A percentile compares a stretch with the other conserved stretches of the same genome.
These are phyloP conservation scores for Fusarium luffae DNA, from an alignment of 2,329 filamentous ascomycete species.

Conservation along the genomic window DNA sequence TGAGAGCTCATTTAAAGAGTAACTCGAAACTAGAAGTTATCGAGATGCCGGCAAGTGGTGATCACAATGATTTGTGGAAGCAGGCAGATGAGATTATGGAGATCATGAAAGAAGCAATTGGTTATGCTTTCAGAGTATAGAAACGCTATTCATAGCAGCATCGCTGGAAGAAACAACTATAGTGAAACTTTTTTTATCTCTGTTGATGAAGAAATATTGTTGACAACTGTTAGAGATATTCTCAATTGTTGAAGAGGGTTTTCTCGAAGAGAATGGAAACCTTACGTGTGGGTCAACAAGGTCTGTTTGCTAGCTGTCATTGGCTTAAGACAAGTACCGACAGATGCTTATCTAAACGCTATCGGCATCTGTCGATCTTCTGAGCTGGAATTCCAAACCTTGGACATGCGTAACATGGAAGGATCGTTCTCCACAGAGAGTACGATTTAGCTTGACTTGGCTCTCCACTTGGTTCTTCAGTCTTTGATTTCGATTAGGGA, in stretches of 20 bases:
- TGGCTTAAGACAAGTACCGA: neutral
- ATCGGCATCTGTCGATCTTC: neutral
- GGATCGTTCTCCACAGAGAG: neutral
- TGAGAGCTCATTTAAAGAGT: neutral
- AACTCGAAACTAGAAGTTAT: neutral
- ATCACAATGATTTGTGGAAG: constrained; percentile 9
- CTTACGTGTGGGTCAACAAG: neutral
- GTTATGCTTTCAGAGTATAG: neutral
- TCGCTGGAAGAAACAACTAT: neutral
- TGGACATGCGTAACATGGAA: neutral
- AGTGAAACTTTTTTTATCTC: too few relatives aligned
- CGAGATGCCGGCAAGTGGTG: neutral
- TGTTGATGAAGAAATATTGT: too few relatives aligned
- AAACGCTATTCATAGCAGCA: neutral
- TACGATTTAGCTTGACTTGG: neutral
- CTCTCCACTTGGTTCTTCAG: neutral
- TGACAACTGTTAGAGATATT: too few relatives aligned
- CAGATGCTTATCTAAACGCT: neutral
- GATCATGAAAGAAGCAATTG: neutral
- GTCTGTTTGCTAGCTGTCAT: neutral
- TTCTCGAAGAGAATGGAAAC: too few relatives aligned
- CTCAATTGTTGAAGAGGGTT: too few relatives aligned
- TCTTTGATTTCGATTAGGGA: neutral
- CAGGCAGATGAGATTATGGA: neutral
- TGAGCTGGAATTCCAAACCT: neutral